phyloP scores from a whole-genome alignment of 2,329 filamentous ascomycete genomes.

The Taxawa tesnikishii region DNA sequence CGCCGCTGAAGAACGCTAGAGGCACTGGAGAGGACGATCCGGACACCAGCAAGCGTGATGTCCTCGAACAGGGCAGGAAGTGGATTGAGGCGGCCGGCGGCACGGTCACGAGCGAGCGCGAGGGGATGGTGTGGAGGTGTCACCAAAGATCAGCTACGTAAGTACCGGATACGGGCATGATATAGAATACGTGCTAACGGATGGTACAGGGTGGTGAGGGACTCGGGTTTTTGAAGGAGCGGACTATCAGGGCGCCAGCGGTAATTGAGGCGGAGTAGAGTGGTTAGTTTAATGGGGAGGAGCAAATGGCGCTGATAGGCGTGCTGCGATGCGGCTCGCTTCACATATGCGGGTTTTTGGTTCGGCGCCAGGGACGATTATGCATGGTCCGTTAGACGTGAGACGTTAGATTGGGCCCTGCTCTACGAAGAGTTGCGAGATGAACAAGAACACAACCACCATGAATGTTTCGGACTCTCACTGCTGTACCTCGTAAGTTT shows the following conservation, averaged over 20 bases:
- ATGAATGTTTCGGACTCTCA: too few species aligned
- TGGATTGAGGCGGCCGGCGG: slow-evolving; percentile 76
- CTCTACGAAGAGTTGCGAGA: too few species aligned
- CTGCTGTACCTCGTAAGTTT: too few species aligned
- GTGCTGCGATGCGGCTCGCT: too few species aligned
- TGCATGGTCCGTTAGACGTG: too few species aligned
- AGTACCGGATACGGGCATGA: slow-evolving; percentile 30
- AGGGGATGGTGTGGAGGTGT: slow-evolving; percentile 72
- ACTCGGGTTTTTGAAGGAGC: slow-evolving; percentile 46
- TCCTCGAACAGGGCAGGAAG: slow-evolving; percentile 76
- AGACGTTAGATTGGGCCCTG: too few species aligned
- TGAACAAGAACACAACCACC: too few species aligned
- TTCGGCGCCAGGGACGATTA: too few species aligned
- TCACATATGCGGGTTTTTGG: too few species aligned
- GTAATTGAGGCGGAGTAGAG: slow-evolving; percentile 48
- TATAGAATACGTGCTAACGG: too few species aligned
- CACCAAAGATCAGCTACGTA: slow-evolving; percentile 90
- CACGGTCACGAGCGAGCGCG: slow-evolving; percentile 53
- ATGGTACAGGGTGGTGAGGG: slow-evolving; percentile 45
- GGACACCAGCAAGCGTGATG: slow-evolving; percentile 82
- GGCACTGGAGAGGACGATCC: slow-evolving; percentile 87
- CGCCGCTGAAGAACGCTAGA: slow-evolving; percentile 81
- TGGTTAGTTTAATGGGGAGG: too few species aligned
- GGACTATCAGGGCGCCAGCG: slow-evolving; percentile 50
- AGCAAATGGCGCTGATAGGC: too few species aligned